Evolutionary conservation across 129 eudicot species (phyloP).

Genomic region (Helianthus tuberosus): DNA sequence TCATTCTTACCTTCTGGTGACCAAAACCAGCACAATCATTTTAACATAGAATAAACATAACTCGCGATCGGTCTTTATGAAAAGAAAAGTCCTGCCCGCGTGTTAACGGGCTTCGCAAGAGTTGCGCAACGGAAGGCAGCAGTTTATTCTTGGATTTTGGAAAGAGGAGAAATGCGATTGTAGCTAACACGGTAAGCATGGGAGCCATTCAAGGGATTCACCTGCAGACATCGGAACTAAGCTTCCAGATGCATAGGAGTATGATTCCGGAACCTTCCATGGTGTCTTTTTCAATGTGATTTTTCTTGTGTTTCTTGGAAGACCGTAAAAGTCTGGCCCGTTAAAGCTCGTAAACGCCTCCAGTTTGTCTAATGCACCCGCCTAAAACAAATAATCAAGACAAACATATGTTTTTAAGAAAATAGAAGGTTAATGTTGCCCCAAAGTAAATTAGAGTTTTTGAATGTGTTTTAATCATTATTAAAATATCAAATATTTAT

Average conservation of each 20-base stretch:
- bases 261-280: constrained; percentile 85
- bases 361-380: constrained; percentile 89
- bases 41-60: neutral
- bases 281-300: constrained; percentile 62
- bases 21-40: neutral
- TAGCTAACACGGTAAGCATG: constrained; percentile 29
- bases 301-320: constrained; percentile 79
- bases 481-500: no score
- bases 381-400: constrained; percentile 39
- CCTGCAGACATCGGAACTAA: constrained; percentile 96
- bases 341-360: constrained; percentile 97
- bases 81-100: neutral
- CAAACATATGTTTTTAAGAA: no score
- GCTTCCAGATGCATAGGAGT: constrained; percentile 56
- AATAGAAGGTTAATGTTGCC: no score
- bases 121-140: neutral
- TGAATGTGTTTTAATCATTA: no score
- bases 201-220: constrained; percentile 80
- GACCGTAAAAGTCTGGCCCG: constrained; percentile 97
- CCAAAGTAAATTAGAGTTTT: no score
- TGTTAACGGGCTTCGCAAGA: neutral
- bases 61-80: neutral
- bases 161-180: neutral
- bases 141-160: neutral
- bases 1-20: neutral